phyloP scores from a whole-genome alignment of 208 protist species.

The Leishmania tarentolae region DNA sequence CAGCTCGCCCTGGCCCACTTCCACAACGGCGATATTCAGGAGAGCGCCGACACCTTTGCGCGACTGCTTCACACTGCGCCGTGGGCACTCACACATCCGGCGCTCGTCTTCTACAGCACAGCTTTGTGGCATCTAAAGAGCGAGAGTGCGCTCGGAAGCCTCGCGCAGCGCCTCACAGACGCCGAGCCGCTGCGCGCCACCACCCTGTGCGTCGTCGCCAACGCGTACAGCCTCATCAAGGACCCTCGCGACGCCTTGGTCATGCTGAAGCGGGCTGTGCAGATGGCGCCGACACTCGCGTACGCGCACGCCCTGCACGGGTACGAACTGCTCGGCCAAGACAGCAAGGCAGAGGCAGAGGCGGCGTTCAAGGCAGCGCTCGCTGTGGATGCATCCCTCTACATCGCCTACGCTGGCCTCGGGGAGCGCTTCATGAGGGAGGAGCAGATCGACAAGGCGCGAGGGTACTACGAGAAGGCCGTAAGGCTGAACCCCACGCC shows the following conservation, averaged over 20 bases:
- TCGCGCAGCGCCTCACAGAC: constrained; percentile 92
- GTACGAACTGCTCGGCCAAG: constrained; percentile 94
- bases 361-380: constrained; percentile 91
- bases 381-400: constrained; percentile 89
- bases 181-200: constrained; percentile 84
- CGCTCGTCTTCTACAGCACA: constrained; percentile 94
- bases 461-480: constrained; percentile 91
- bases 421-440: constrained; percentile 93
- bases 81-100: constrained; percentile 56
- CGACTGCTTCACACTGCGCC: constrained; percentile 45
- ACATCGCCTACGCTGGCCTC: constrained; percentile 97
- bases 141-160: constrained; percentile 71
- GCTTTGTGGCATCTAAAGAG: constrained; percentile 95
- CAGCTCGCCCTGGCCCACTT: constrained; percentile 71
- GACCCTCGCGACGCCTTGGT: constrained; percentile 94
- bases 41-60: constrained; percentile 54
- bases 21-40: constrained; percentile 75
- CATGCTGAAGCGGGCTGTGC: constrained; percentile 94
- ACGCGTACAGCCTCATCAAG: constrained; percentile 94
- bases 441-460: constrained; percentile 90
- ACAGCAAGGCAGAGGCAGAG: constrained; percentile 92
- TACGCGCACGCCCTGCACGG: constrained; percentile 95
- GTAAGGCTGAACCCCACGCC: constrained; percentile 84
- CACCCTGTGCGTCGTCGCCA: constrained; percentile 93
- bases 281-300: constrained; percentile 82